Evolutionary conservation across 2,329 filamentous ascomycete genomes (phyloP).

Genomic region (Dryadomyces quercivorus): DNA sequence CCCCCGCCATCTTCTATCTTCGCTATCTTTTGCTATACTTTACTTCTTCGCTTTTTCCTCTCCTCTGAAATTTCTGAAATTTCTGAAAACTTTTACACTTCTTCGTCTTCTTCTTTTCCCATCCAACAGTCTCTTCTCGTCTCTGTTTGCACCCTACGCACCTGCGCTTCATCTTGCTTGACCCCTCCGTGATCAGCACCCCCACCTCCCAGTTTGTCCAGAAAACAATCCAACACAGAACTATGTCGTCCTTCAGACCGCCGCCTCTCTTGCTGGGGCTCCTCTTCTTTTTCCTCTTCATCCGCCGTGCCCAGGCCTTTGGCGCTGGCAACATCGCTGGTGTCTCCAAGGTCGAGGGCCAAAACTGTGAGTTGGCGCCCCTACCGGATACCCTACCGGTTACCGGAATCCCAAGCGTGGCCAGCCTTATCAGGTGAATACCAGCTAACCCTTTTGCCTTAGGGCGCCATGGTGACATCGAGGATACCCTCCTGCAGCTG

Average conservation of each 20-base stretch:
- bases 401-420: no score
- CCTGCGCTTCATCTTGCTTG: not conserved
- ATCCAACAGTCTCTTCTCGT: no score
- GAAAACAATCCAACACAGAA: constrained; percentile 4
- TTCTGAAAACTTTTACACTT: not conserved
- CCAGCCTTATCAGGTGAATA: not conserved
- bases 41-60: not conserved
- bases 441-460: not conserved
- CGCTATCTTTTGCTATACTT: not conserved
- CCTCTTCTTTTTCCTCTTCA: constrained; percentile 52
- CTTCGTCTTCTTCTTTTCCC: not conserved
- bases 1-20: not conserved
- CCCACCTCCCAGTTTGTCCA: not conserved
- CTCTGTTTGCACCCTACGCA: no score
- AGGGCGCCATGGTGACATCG: constrained; percentile 85
- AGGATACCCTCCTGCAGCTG: constrained; percentile 73
- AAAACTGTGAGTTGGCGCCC: constrained; percentile 51
- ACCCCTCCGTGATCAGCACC: not conserved
- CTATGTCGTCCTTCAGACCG: constrained; percentile 37
- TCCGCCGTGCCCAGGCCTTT: constrained; percentile 61
- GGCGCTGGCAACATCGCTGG: constrained; percentile 82
- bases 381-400: no score
- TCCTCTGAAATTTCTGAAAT: not conserved
- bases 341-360: constrained; percentile 67
- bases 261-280: constrained; percentile 41